phyloP scores from a whole-genome alignment of 2,329 filamentous ascomycete species.

The Fusarium chlamydosporum region DNA sequence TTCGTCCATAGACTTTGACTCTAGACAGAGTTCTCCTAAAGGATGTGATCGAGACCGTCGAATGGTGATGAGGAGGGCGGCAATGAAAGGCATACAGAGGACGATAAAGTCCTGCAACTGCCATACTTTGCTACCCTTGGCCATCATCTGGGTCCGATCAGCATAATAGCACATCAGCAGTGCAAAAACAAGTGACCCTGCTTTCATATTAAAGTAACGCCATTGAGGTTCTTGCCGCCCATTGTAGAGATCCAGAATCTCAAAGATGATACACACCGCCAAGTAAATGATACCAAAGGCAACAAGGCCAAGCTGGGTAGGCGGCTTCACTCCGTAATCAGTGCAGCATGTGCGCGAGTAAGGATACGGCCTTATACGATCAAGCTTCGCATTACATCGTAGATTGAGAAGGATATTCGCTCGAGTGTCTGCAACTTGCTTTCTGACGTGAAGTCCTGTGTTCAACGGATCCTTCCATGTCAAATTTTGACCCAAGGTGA shows the following conservation, averaged over 20 bases:
- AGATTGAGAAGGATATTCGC: conserved; percentile 64
- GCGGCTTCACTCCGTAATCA: conserved; percentile 55
- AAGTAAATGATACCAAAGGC: conserved; percentile 29
- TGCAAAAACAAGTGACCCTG: conserved; percentile 42
- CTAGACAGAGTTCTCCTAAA: too few relatives aligned
- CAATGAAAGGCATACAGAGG: conserved; percentile 16
- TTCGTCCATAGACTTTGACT: background rate
- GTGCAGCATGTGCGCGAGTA: conserved; percentile 67
- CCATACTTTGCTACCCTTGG: conserved; percentile 38
- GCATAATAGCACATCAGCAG: conserved; percentile 47
- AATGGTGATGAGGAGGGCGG: conserved; percentile 27
- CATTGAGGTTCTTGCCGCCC: background rate
- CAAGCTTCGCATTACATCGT: conserved; percentile 63
- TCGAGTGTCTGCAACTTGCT: conserved; percentile 45
- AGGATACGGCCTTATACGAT: conserved; percentile 54
- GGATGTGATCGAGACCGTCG: conserved; percentile 2
- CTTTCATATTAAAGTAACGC: conserved; percentile 36
- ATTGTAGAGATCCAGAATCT: background rate
- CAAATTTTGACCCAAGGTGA: conserved; percentile 17
- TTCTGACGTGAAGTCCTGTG: conserved; percentile 49
- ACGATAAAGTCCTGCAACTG: conserved; percentile 27
- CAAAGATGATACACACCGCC: conserved; percentile 15
- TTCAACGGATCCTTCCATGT: conserved; percentile 12
- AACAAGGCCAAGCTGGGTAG: conserved; percentile 42
- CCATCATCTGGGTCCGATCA: conserved; percentile 49